Evolutionary conservation across 2,329 filamentous ascomycete genomes (phyloP), one percentile per base, ranked within the genome.

Genomic region (Xylaria sp.): DNA sequence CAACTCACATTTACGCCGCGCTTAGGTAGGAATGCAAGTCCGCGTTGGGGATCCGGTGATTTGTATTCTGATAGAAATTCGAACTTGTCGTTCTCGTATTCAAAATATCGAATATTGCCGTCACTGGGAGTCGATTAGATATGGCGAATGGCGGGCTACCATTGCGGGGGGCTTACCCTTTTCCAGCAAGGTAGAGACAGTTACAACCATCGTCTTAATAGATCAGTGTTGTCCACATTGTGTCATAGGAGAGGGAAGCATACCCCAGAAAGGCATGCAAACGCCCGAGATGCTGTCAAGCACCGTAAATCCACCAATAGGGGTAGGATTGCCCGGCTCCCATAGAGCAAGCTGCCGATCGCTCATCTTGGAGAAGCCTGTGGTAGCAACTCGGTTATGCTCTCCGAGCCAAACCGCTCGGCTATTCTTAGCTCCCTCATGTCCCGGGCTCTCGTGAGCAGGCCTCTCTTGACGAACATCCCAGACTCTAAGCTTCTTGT

Each of bases 401-500:
- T 98, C 95, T 74, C 94, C 95, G 85, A 99, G 86, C 95, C 95
- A 99, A 13, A 97, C 93, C 29, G 90, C 90, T 74, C 95, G 90
- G 79, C 94, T 97, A 83, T 96, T 98, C 86, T 99, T 99, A 69
- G 95, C 95, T 59, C 95, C 95, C 29, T 88, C 85, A 76, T 99
- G 95, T 64, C 95, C 95, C 4, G 87, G 80, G 13, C 89, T 87
- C 75, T 97, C 93, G 73, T 96, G 90, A 4, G 90, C 90, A 13
- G 93, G 87, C 77, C 86, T 90, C 79, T 98, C 90, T 81, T 97
- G 93, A 74, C 95, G 90, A 61, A 94, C 92, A 83, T 99, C 95
- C 95, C 95, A 99, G 66, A 98, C 89, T 63, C 95, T 90, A 67
- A 99, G 85, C 82, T 97, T 97, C 89, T 99, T 99, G 85, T 99